Evolutionary conservation across 495 filamentous ascomycete species (phyloP), one percentile per base, ranked within the genome.

Genomic region (Penicillium atrosanguineum): DNA sequence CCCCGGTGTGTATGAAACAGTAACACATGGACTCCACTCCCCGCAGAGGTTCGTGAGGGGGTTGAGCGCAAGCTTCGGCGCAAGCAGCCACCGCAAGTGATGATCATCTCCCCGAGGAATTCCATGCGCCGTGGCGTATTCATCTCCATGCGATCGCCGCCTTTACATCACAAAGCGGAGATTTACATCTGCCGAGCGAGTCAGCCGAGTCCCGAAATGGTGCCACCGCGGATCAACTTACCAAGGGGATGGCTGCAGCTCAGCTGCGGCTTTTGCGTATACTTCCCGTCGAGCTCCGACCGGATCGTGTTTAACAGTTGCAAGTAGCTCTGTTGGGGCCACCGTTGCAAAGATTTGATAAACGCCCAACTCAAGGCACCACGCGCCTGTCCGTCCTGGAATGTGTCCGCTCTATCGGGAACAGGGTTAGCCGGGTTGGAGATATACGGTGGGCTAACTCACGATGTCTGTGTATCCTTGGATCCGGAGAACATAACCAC

Each of bases 361-460:
- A 98, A 98, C 3, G 94, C 95, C 84, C 90, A 97, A 23, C 90
- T 95, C 87, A 98, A 90, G 57, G 95, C 94, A 25, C 94, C 94
- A 1, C 94, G 96, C 34, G 94, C 95, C 66, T 97, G 83, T 34
- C 91, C 89, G 53, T 75, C 73, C 41, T 74, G 71, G 62, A 76
- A 76, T 2, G 73, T 76, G 57, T 76, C 73, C 25, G 73, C 73
- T 26, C 72, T 76, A 38, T 45, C 1, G 25, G 23, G 28, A 25
- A 42, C 40, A 21, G 31, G 34, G 36, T 60, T 50, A 54, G 49
- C 54, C 21, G 11, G 3, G 31, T 34, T 34, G 6, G 44, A 3
- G 15, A n/a, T n/a, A n/a, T 7, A 18, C 29, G 21, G 14, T 4
- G 25, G 7, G 26, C 36, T 38, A 28, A 67, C 72, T 60, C 61